Evolutionary conservation across 352 stramenopile species (phyloP), one percentile per base, ranked within the genome.

Genomic region (Thalassiosira hispida): DNA sequence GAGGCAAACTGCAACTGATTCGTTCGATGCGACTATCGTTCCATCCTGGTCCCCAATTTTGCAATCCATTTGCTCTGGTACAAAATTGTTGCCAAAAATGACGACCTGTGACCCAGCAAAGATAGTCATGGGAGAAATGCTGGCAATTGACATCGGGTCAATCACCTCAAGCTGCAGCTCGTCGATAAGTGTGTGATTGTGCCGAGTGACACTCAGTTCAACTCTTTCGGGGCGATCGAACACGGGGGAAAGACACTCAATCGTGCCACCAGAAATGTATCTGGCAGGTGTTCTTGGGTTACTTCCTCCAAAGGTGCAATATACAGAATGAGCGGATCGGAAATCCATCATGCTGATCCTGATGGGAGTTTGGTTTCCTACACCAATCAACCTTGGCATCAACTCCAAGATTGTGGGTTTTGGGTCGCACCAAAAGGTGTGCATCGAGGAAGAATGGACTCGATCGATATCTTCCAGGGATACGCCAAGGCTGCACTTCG

Each of bases 21-120:
- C 51, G 27, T 73, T 80, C 5, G 14, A 16, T 16, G 35, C 42
- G 12, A 60, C 11, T 22, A 67, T n/a, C 1, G n/a, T 7, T n/a
- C 57, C 51, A 12, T 52, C 16, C 44, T 31, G 40, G 20, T 31
- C 61, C 4, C 42, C 52, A 22, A 80, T 62, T n/a, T 4, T 47
- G 42, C 71, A 80, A 53, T 23, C 42, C 52, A 80, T 80, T 51
- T 46, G 8, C 14, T 49, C 38, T 16, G 49, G 63, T 35, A 73
- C 25, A 52, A 80, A 65, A 20, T 80, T 80, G 7, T 16, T 80
- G 0, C 61, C 71, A 25, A 56, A 61, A 23, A 80, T 74, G 18
- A 42, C 14, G 16, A 79, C 18, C 3, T 67, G 25, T 11, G 61
- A 60, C 29, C 71, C 71, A 25, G 1, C 53, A 74, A 74, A 73